Evolutionary conservation across 2,329 filamentous ascomycete species (phyloP).

Genomic region (Blumeriella jaapii): DNA sequence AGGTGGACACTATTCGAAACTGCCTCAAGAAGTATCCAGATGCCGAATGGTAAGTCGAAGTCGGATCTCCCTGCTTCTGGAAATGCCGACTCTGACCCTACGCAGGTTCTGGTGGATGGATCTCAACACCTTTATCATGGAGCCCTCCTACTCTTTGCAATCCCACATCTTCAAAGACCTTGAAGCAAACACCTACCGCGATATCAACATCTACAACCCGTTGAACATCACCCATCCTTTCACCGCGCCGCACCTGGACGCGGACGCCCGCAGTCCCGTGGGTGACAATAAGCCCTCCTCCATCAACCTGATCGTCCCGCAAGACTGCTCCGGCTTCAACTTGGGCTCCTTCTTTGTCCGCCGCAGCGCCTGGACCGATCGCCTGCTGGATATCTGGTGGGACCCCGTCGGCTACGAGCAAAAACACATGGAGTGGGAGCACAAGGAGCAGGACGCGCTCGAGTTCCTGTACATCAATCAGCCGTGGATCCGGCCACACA

Average conservation of each 20-base stretch:
- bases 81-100: background rate
- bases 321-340: conserved; percentile 95
- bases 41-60: conserved; percentile 74
- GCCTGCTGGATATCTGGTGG: conserved; percentile 94
- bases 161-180: conserved; percentile 80
- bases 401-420: conserved; percentile 96
- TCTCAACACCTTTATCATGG: conserved; percentile 96
- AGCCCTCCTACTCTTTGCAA: conserved; percentile 81
- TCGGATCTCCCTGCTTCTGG: background rate
- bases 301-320: conserved; percentile 77
- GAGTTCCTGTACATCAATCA: conserved; percentile 87
- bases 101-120: conserved; percentile 99
- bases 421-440: conserved; percentile 97
- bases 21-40: conserved; percentile 87
- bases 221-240: conserved; percentile 85
- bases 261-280: conserved; percentile 54
- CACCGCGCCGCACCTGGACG: conserved; percentile 63
- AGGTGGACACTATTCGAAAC: conserved; percentile 85
- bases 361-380: conserved; percentile 79
- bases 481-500: conserved; percentile 82
- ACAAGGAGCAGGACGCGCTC: conserved; percentile 94
- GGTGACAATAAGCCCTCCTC: conserved; percentile 71
- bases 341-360: conserved; percentile 89
- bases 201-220: conserved; percentile 94
- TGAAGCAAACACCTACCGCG: conserved; percentile 66